phyloP scores from a whole-genome alignment of 352 stramenopile species.

The Phytophthora tubulina region DNA sequence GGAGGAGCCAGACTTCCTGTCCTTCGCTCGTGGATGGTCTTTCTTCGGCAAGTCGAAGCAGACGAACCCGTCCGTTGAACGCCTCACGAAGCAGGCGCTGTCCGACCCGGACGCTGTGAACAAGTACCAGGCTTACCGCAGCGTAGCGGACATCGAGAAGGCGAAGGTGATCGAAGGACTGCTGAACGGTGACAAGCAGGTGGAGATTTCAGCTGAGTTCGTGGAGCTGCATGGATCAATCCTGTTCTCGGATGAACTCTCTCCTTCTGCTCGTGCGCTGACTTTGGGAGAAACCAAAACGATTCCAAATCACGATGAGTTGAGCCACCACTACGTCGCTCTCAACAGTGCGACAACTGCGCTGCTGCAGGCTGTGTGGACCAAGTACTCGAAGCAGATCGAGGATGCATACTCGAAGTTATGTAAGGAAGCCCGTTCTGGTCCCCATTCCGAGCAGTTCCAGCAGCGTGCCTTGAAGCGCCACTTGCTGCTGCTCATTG shows the following conservation, averaged over 20 bases:
- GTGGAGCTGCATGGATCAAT: conserved; percentile 76
- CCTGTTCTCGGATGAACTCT: conserved; percentile 74
- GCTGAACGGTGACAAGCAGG: conserved; percentile 53
- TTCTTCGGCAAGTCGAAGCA: conserved; percentile 85
- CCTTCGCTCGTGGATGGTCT: conserved; percentile 79
- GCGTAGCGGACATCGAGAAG: conserved; percentile 73
- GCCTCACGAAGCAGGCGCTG: conserved; percentile 71
- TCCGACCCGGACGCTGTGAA: conserved; percentile 80
- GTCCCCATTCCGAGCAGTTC: conserved; percentile 75
- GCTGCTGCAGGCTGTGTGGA: conserved; percentile 75
- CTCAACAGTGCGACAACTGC: conserved; percentile 71
- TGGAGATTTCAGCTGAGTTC: conserved; percentile 68
- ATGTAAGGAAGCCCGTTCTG: conserved; percentile 46
- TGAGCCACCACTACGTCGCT: conserved; percentile 75
- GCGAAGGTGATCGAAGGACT: conserved; percentile 74
- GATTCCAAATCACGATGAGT: conserved; percentile 66
- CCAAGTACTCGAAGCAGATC: conserved; percentile 67
- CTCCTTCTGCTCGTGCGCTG: conserved; percentile 67
- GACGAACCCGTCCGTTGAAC: conserved; percentile 54
- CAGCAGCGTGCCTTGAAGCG: conserved; percentile 74
- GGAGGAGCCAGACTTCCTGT: conserved; percentile 74
- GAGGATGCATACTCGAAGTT: conserved; percentile 69
- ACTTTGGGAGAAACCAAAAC: conserved; percentile 67
- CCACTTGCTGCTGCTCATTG: conserved; percentile 75
- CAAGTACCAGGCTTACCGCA: conserved; percentile 81